A percentile compares a stretch with the other conserved stretches of the same genome.
phyloP scores from a whole-genome alignment of 495 filamentous ascomycete species.

The Hypomontagnella submonticulosa region DNA sequence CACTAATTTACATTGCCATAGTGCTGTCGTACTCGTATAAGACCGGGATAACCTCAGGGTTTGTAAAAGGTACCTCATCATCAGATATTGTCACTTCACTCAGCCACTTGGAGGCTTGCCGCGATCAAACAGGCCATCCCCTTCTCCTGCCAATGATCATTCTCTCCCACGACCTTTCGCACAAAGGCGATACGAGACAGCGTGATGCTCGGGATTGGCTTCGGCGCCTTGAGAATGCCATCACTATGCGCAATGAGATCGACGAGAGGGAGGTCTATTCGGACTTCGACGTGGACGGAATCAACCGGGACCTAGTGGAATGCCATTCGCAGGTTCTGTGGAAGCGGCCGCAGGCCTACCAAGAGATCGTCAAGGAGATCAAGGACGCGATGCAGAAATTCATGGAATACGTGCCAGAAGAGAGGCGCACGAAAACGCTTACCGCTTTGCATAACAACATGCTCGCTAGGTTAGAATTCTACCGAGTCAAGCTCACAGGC shows the following conservation, averaged over 20 bases:
- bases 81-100: slow-evolving; percentile 60
- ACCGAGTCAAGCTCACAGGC: slow-evolving; percentile 63
- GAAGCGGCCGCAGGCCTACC: slow-evolving; percentile 67
- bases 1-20: slow-evolving; percentile 12
- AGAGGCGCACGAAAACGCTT: slow-evolving; percentile 41
- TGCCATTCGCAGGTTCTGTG: slow-evolving; percentile 67
- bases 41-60: slow-evolving; percentile 62
- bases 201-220: slow-evolving; percentile 67
- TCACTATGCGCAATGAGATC: slow-evolving; percentile 66
- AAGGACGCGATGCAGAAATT: slow-evolving; percentile 57
- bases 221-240: slow-evolving; percentile 65
- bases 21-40: slow-evolving; percentile 65
- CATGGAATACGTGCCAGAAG: slow-evolving; percentile 36
- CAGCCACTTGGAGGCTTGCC: slow-evolving; percentile 58
- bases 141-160: slow-evolving; percentile 64
- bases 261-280: slow-evolving; percentile 60
- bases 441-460: slow-evolving; percentile 57
- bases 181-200: slow-evolving; percentile 63
- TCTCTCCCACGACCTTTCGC: slow-evolving; percentile 61
- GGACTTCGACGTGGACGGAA: slow-evolving; percentile 63
- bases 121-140: slow-evolving; percentile 60
- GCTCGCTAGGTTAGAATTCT: slow-evolving; percentile 62
- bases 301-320: slow-evolving; percentile 67
- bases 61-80: slow-evolving; percentile 63
- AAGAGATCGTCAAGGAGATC: slow-evolving; percentile 61